Evolutionary conservation across 306 rosid genomes (phyloP).

Genomic region (Psophocarpus tetragonolobus): DNA sequence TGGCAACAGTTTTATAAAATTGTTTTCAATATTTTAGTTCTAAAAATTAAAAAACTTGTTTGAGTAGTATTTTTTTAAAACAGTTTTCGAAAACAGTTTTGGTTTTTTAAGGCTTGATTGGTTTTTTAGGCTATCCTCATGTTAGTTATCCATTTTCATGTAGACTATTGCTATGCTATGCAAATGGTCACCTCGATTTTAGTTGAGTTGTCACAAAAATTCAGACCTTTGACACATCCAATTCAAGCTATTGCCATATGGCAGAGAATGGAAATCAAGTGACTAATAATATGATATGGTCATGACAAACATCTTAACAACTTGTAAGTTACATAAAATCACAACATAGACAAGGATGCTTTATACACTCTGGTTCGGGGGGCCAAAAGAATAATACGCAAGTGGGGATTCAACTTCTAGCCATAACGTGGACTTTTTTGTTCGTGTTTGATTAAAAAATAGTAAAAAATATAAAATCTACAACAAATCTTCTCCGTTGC

Average conservation of each 20-base stretch:
- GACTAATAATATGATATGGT: background rate
- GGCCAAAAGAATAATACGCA: constrained; percentile 47
- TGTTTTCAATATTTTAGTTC: too few relatives aligned
- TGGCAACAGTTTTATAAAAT: too few relatives aligned
- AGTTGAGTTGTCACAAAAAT: background rate
- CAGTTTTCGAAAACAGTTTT: too few relatives aligned
- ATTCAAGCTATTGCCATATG: background rate
- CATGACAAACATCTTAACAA: background rate
- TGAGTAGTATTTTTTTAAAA: too few relatives aligned
- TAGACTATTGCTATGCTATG: background rate
- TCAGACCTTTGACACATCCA: background rate
- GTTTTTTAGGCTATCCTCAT: too few relatives aligned
- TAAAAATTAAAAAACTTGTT: too few relatives aligned
- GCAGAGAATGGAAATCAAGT: background rate
- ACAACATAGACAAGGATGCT: constrained; percentile 27
- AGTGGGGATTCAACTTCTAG: constrained; percentile 38
- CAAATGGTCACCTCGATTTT: background rate
- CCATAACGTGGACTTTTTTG: constrained; percentile 4
- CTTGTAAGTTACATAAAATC: constrained; percentile 25
- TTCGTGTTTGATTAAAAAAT: constrained; percentile 22
- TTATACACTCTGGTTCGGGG: constrained; percentile 12
- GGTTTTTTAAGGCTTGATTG: too few relatives aligned
- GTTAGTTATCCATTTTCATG: background rate
- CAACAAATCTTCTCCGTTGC: constrained; percentile 33
- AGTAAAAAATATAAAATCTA: constrained; percentile 8